Evolutionary conservation across 768 basidiomycete species (phyloP).

Genomic region (Phylloporus arenicola): DNA sequence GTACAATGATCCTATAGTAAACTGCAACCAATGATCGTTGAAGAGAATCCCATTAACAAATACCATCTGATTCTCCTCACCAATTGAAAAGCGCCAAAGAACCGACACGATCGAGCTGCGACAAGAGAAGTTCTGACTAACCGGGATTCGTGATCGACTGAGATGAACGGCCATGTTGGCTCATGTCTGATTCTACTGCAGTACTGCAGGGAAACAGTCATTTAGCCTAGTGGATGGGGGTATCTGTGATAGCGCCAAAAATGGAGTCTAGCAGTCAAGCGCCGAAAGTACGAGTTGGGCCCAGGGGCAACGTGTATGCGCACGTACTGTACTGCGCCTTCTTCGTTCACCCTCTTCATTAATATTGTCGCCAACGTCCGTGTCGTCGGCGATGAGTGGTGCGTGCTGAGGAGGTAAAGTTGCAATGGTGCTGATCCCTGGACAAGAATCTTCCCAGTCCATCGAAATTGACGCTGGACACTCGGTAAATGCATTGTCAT

Average conservation of each 20-base stretch:
- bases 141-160: too few species aligned
- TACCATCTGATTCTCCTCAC: not conserved
- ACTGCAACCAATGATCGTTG: not conserved
- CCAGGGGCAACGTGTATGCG: not conserved
- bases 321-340: not conserved
- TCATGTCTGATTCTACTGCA: too few species aligned
- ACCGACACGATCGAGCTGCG: too few species aligned
- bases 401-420: not conserved
- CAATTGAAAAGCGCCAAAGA: not conserved
- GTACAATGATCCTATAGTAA: not conserved
- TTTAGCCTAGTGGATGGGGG: too few species aligned
- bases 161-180: too few species aligned
- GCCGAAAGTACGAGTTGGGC: not conserved
- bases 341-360: not conserved
- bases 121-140: too few species aligned
- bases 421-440: not conserved
- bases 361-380: not conserved
- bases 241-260: too few species aligned
- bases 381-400: not conserved
- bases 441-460: not conserved
- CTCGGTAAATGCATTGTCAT: not conserved
- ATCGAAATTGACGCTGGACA: not conserved
- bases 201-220: too few species aligned
- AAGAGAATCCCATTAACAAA: not conserved
- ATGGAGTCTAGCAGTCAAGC: not conserved